Evolutionary conservation across 768 basidiomycete species (phyloP).

Genomic region (Mycena metata): DNA sequence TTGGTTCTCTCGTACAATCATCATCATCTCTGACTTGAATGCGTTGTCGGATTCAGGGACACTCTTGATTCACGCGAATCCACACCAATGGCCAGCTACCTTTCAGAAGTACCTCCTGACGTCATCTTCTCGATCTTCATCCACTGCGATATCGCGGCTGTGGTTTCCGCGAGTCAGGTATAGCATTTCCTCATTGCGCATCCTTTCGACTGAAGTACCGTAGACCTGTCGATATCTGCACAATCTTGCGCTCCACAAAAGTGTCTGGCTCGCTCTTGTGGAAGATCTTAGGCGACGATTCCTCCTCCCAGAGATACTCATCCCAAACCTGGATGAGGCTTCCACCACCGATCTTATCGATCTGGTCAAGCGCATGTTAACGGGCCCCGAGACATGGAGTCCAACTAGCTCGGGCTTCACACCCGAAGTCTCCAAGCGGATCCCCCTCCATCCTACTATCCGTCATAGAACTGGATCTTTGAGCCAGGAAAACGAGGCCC

Average conservation of each 20-base stretch:
- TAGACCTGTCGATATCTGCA: conserved; percentile 22
- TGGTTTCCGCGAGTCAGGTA: conserved; percentile 7
- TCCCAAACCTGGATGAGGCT: background rate
- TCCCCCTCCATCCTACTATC: background rate
- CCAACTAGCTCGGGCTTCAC: background rate
- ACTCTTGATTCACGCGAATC: too few species aligned
- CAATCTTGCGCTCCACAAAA: background rate
- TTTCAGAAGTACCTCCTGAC: background rate
- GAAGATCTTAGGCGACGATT: background rate
- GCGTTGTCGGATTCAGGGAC: too few species aligned
- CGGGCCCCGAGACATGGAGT: conserved; percentile 16
- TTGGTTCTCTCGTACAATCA: too few species aligned
- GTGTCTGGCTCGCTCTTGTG: conserved; percentile 3
- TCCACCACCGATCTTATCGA: conserved; percentile 1
- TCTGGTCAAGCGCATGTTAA: background rate
- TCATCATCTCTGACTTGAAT: too few species aligned
- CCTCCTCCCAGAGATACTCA: background rate
- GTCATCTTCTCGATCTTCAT: conserved; percentile 9
- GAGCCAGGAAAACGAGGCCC: conserved; percentile 12
- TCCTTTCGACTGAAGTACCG: background rate
- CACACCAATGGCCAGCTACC: too few species aligned
- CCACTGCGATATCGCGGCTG: conserved; percentile 8
- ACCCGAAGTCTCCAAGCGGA: background rate
- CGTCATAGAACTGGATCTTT: background rate
- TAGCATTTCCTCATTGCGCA: too few species aligned